Conservation (phyloP, 164 flowering plant genomes). For the Piper betle region DNA sequence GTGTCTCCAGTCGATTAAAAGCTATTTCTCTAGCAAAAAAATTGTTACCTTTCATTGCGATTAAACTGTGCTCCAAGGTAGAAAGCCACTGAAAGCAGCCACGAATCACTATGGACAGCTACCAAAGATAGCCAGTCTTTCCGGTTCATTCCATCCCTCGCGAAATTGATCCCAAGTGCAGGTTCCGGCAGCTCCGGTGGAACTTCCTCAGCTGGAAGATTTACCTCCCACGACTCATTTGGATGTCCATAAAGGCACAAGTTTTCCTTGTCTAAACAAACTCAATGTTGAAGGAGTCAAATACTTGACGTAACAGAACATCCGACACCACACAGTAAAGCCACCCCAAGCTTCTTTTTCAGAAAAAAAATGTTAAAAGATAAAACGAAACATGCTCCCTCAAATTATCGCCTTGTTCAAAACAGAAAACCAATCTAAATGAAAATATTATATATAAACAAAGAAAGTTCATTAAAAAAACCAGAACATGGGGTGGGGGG, state of each 20-base stretch:
- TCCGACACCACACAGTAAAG: not conserved
- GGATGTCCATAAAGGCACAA: conserved; percentile 84
- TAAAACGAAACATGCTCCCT: too few species aligned
- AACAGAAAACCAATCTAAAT: too few species aligned
- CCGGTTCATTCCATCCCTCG: conserved; percentile 91
- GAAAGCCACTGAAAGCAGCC: conserved; percentile 91
- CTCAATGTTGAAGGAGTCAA: not conserved
- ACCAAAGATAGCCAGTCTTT: conserved; percentile 85
- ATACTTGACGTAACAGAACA: not conserved
- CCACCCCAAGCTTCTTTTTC: too few species aligned
- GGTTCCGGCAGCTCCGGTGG: conserved; percentile 98
- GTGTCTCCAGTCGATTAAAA: not conserved
- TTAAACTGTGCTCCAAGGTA: conserved; percentile 79
- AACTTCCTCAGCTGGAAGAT: conserved; percentile 86
- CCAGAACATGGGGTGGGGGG: too few species aligned
- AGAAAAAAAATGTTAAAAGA: too few species aligned
- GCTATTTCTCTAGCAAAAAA: not conserved
- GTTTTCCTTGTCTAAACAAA: conserved; percentile 65
- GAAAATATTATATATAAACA: too few species aligned
- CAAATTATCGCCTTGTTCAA: too few species aligned
- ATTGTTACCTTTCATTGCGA: conserved; percentile 66
- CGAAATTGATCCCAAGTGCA: conserved; percentile 86
- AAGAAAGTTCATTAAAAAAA: too few species aligned
- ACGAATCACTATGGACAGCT: conserved; percentile 88
- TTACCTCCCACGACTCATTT: conserved; percentile 77